Evolutionary conservation across 257 asterid species (phyloP).

Genomic region (Solanum sejunctum): DNA sequence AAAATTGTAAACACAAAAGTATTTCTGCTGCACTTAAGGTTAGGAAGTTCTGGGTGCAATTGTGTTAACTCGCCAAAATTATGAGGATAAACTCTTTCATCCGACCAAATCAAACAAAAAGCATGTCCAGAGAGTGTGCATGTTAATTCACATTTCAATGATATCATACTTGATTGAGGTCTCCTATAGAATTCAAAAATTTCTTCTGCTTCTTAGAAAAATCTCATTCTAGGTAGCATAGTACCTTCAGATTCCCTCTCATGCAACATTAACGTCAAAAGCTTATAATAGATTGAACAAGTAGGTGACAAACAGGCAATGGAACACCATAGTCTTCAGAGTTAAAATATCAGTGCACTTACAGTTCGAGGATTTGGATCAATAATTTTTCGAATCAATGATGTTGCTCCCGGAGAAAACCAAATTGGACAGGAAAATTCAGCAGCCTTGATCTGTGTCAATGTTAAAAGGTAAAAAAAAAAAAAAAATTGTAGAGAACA

Average conservation of each 20-base stretch:
- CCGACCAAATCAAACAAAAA: neutral
- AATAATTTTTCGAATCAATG: conserved; percentile 62
- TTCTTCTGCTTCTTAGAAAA: neutral
- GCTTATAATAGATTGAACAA: neutral
- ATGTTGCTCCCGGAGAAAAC: conserved; percentile 67
- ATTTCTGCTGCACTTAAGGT: neutral
- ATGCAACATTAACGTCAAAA: neutral
- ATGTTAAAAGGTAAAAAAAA: neutral
- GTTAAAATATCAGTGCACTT: conserved; percentile 16
- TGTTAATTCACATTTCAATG: neutral
- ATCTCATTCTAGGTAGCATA: neutral
- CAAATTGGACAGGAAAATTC: conserved; percentile 78
- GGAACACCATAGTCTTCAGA: neutral
- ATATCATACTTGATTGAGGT: neutral
- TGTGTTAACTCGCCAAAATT: neutral
- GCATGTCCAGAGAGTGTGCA: neutral
- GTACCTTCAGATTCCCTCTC: neutral
- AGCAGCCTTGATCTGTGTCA: conserved; percentile 67
- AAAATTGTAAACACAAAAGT: neutral
- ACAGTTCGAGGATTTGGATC: conserved; percentile 82
- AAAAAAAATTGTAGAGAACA: conserved; percentile 1
- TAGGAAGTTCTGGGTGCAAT: neutral
- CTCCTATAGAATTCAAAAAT: neutral
- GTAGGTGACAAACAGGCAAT: neutral
- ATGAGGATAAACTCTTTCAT: neutral